Conservation (phyloP, 208 protist genomes). For the Plasmodiophora brassicae region DNA sequence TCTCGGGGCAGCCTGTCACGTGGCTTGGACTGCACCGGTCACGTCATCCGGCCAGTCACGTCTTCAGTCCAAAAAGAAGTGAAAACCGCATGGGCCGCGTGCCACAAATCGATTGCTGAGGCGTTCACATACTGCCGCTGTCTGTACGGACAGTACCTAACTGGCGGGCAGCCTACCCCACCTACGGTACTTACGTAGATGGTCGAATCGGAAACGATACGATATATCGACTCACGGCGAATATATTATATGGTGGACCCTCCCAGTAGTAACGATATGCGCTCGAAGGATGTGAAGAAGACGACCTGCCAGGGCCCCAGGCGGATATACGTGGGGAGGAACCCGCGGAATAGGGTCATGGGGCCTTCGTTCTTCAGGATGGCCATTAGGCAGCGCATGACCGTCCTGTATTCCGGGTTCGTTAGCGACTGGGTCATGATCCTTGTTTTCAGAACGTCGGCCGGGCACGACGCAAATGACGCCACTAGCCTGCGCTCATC, state of each 20-base stretch:
- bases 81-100: too few relatives aligned
- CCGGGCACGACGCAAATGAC: neutral
- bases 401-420: neutral
- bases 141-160: too few relatives aligned
- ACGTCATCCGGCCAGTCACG: too few relatives aligned
- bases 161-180: too few relatives aligned
- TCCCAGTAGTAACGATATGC: neutral
- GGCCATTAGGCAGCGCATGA: neutral
- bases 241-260: slow-evolving; percentile 21
- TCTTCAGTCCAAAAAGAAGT: too few relatives aligned
- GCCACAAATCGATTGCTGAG: too few relatives aligned
- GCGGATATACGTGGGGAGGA: neutral
- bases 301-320: slow-evolving; percentile 24
- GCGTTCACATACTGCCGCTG: too few relatives aligned
- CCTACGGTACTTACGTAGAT: too few relatives aligned
- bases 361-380: neutral
- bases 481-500: neutral
- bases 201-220: too few relatives aligned
- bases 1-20: too few relatives aligned
- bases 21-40: too few relatives aligned
- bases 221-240: too few relatives aligned
- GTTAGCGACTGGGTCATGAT: slow-evolving; percentile 19
- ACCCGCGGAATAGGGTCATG: neutral
- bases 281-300: neutral
- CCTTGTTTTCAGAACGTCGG: slow-evolving; percentile 2